These are phyloP conservation scores for Durio zibethinus DNA, from an alignment of 345 rosid genomes.

Conservation along the genomic window DNA sequence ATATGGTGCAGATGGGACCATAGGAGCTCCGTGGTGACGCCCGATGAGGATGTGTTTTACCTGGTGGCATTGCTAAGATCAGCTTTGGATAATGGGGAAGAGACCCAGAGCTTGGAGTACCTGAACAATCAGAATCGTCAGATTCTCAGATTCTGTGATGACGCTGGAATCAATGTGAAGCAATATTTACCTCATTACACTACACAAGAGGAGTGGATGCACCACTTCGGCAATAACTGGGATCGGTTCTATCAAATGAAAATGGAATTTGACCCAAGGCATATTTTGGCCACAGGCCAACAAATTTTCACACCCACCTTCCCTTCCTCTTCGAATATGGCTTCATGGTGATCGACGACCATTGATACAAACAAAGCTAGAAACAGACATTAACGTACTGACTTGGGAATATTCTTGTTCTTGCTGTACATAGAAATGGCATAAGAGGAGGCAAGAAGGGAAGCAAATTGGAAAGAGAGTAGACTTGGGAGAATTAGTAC, in stretches of 20 bases:
- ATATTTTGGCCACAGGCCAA: constrained; percentile 81
- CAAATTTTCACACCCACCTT: constrained; percentile 56
- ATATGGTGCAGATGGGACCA: constrained; percentile 69
- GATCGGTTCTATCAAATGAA: constrained; percentile 54
- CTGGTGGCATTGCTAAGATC: constrained; percentile 86
- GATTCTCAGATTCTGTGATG: constrained; percentile 66
- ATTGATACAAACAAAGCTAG: constrained; percentile 9
- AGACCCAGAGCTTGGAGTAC: constrained; percentile 54
- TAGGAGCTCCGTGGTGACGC: constrained; percentile 77
- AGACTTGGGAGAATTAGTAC: background rate
- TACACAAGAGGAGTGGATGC: constrained; percentile 59
- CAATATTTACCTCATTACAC: constrained; percentile 89
- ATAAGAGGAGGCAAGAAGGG: background rate
- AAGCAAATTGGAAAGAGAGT: background rate
- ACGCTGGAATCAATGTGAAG: constrained; percentile 71
- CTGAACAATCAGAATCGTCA: constrained; percentile 70
- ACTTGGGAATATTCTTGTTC: constrained; percentile 37
- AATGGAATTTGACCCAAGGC: constrained; percentile 67
- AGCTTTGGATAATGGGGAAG: constrained; percentile 61
- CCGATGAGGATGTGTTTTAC: constrained; percentile 91
- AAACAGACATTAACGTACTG: constrained; percentile 9
- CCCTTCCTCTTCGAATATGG: constrained; percentile 24
- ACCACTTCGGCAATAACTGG: constrained; percentile 89
- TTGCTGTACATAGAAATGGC: constrained; percentile 40
- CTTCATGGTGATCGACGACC: constrained; percentile 26